Percentiles rank a stretch among this genome's conserved stretches.
These are phyloP conservation scores for Ramularia endophylla DNA, from an alignment of 2,329 filamentous ascomycete genomes.

Conservation along the genomic window DNA sequence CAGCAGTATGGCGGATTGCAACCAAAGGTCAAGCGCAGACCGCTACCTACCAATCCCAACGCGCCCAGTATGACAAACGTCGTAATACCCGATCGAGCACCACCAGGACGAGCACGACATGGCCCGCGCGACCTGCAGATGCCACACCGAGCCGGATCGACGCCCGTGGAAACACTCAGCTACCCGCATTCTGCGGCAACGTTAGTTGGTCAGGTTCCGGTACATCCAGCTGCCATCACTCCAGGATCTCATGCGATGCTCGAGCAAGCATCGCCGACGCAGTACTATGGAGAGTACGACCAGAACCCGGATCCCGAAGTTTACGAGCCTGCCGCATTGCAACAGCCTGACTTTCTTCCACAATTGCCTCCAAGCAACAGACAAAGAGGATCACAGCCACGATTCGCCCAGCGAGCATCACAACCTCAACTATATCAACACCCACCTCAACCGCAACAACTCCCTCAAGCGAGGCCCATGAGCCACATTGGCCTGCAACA, in stretches of 20 bases:
- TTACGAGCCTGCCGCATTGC: slow-evolving; percentile 31
- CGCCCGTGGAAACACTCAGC: slow-evolving; percentile 22
- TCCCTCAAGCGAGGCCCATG: slow-evolving; percentile 19
- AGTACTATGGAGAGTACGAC: slow-evolving; percentile 16
- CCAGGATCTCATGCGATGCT: slow-evolving; percentile 5
- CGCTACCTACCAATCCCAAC: slow-evolving; percentile 73
- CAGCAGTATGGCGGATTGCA: slow-evolving; percentile 18
- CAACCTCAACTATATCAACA: slow-evolving; percentile 13
- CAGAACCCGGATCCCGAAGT: slow-evolving; percentile 12
- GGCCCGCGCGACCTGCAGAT: slow-evolving; percentile 27
- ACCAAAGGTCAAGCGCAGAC: slow-evolving; percentile 65
- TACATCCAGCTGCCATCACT: slow-evolving; percentile 1
- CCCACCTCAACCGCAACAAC: slow-evolving; percentile 7
- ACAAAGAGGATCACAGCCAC: slow-evolving; percentile 22
- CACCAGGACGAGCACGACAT: slow-evolving; percentile 28
- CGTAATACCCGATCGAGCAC: slow-evolving; percentile 20
- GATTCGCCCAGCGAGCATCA: slow-evolving; percentile 11
- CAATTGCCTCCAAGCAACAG: slow-evolving; percentile 28
- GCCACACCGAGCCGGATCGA: slow-evolving; percentile 22
- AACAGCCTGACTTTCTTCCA: slow-evolving; percentile 32
- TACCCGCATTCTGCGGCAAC: slow-evolving; percentile 20
- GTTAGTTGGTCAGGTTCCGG: slow-evolving; percentile 16
- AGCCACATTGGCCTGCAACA: slow-evolving; percentile 32
- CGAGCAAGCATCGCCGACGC: slow-evolving; percentile 5
- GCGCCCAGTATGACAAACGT: slow-evolving; percentile 20